Base-by-base conservation (phyloP, 495 filamentous ascomycete species). In the Aspergillus carlsbadensis region DNA sequence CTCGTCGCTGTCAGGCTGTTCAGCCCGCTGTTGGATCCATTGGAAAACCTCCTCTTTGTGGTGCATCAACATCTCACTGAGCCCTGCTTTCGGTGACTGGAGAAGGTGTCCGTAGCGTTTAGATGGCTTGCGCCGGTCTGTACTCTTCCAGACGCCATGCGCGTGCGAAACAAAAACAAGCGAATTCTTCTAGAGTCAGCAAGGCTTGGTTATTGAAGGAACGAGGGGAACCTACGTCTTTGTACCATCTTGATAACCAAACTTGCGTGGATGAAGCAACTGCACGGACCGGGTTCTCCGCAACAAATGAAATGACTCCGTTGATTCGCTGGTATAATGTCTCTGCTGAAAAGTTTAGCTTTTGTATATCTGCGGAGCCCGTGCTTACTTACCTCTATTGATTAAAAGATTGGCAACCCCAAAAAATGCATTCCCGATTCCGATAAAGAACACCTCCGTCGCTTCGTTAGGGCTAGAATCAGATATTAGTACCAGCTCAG, bases 401-500 rank as follows among this genome's bases (percentile, higher is more conserved):
- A 84, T 84, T 5, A 92, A 70, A 1, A 92, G 78, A n/a, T 86
- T 76, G 46, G 87, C 84, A 18, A 90, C 76, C 0, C 86, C 87
- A 8, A 84, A 72, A 58, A 89, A 90, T 1, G 88, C 83, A 57
- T 87, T 82, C 10, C 94, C 95, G 2, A 95, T 81, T 4, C 94
- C 93, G 46, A 99, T 72, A 39, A 98, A 78, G 67, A 93, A 86
- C 20, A 98, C 79, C 20, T 91, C 81, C 1, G 86, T 82, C 0
- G 78, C 66, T 6, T 90, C 82, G 57, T 84, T 80, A 4, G 88
- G 70, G 56, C 84, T 88, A 54, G 31, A 7, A 24, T 14, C 34
- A 54, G 35, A 61, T 31, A 26, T 29, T 39, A 44, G 18, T 33
- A 34, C 34, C 13, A n/a, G 7, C 29, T n/a, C 11, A 2, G 29